Percentiles rank a stretch among this genome's conserved stretches.
Evolutionary conservation across 1,284 basidiomycete species (phyloP).

Genomic region (Sanghuangporus weigelae): DNA sequence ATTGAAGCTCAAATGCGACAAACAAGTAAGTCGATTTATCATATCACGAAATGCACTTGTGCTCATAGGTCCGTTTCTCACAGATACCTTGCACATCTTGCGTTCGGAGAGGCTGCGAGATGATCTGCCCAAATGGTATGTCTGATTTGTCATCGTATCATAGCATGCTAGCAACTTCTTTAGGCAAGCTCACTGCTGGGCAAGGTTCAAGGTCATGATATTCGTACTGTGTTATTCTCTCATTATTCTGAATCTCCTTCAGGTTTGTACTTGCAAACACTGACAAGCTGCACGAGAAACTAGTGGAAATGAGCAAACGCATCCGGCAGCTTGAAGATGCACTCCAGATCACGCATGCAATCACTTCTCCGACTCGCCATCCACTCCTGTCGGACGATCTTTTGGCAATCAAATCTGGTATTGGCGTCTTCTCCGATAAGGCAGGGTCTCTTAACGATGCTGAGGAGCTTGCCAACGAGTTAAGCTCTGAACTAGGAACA

Average conservation of each 20-base stretch:
- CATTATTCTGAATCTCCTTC: background rate
- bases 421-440: background rate
- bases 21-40: constrained; percentile 4
- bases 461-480: background rate
- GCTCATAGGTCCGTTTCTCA: background rate
- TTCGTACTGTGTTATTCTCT: background rate
- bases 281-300: constrained; percentile 13
- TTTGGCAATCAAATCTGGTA: constrained; percentile 6
- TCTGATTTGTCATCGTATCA: background rate
- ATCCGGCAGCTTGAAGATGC: constrained; percentile 19
- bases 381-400: constrained; percentile 15
- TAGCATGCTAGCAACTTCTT: background rate
- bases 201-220: constrained; percentile 8
- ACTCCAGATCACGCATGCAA: constrained; percentile 6
- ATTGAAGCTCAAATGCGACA: constrained; percentile 17
- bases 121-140: constrained; percentile 15
- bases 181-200: constrained; percentile 9
- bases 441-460: background rate
- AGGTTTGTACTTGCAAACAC: constrained; percentile 14
- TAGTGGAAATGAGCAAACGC: constrained; percentile 14
- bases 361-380: constrained; percentile 2
- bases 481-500: constrained; percentile 3
- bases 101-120: constrained; percentile 14
- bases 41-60: background rate
- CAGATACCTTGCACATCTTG: constrained; percentile 16